Base-by-base conservation (phyloP, 176 grass and related monocot species). In the Tuctoria greenei region DNA sequence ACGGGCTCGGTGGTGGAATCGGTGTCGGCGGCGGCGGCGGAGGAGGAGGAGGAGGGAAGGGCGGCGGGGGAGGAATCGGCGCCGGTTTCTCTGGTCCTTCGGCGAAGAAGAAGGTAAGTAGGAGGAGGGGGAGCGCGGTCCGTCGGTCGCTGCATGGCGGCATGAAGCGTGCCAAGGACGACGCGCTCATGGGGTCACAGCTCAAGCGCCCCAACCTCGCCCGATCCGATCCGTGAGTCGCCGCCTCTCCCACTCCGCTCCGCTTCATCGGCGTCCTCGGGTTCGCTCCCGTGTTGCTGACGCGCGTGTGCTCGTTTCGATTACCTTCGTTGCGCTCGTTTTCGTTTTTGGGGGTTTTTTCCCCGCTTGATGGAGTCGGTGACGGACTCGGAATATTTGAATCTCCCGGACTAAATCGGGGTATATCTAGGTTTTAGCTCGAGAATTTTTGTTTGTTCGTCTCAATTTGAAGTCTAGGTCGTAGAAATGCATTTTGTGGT, bases 191-290 rank as follows among this genome's bases (percentile, higher is more conserved):
- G 82, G 89, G 91, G 75, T 93, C 91, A 4, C 95, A 93, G 79
- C 89, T 95, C 62, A 93, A 91, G 69, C 85, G 89, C 11, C 85
- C 89, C 57, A 82, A 75, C 85, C 64, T 90, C 41, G 84, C 81
- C 69, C 91, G 89, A 78, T 86, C 87, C 84, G 95, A 99, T 99
- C 95, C 92, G 95, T 99, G 89, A 92, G 95, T 72, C 75, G 4
- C 60, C 65, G 25, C 50, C 77, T 55, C 58, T 13, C 31, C 31
- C 31, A 3, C 31, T 3, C 72, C 71, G 67, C 39, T 71, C 11
- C 24, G 1, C 60, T 79, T 61, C 14, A 24, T 47, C 57, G 58
- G 6, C n/a, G 72, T 26, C 18, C 39, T 61, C 54, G 54, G n/a
- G n/a, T 10, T 63, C 56, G 64, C 36, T 59, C 2, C 9, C 43